Evolutionary conservation across 257 asterid species (phyloP), one percentile per base, ranked within the genome.

Genomic region (Craterostigma plantagineum): DNA sequence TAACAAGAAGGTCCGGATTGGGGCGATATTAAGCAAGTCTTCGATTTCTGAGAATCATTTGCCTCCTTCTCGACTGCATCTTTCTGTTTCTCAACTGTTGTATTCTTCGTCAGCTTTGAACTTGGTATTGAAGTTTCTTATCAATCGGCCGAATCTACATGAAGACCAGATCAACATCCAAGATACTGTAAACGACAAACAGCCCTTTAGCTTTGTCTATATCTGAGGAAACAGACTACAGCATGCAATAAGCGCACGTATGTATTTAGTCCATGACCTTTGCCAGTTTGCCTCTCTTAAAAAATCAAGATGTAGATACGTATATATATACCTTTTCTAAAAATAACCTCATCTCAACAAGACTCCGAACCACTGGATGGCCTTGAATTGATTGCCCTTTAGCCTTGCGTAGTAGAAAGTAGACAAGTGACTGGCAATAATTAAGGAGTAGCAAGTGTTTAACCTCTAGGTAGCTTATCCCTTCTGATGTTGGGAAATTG

Each of bases 391-490:
- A 67, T 17, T 65, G 55, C 33, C 95, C 92, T 47, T 63, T 82
- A 0, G 93, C 92, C 83, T 87, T 87, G 46, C 73, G 65, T 23
- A 87, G 91, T 49, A 79, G 53, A 65, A 69, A 76, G 67, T 82
- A 87, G 42, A 87, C 81, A 52, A 87, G 93, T 13, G 93, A 74
- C 57, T 87, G 98, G 38, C 98, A 82, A 57, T 86, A 82, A 59
- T 74, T 79, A 43, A 87, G 62, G 47, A 82, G 95, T 47, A 87
- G 79, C 37, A 82, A 60, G 71, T 87, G 82, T 60, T 87, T 82
- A 12, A 81, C 80, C 62, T 79, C 98, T 9, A 87, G 92, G 61
- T 87, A 87, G 70, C 83, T 82, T 70, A 87, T 76, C 36, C 98
- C 98, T 17, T 87, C 81, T 16, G 76, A 51, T 11, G 91, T 82